Evolutionary conservation across 2,329 filamentous ascomycete genomes (phyloP).

Genomic region (Neonectria faginata): DNA sequence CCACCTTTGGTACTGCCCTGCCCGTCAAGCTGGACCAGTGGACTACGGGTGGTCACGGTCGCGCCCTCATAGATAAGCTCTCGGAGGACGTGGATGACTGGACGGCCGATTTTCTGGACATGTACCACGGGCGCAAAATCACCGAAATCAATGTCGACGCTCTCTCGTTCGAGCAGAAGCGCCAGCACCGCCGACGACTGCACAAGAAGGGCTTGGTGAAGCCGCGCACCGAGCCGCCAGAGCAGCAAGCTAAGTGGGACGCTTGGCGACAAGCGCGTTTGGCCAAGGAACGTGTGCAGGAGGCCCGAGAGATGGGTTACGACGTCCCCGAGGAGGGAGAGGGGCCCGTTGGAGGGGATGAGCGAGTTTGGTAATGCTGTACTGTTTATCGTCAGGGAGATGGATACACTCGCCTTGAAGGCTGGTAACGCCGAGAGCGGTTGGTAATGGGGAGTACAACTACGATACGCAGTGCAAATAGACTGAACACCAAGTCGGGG

Average conservation of each 20-base stretch:
- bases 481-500: too few relatives aligned
- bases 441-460: conserved; percentile 13
- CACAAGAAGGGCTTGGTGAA: conserved; percentile 58
- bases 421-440: not conserved
- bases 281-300: conserved; percentile 55
- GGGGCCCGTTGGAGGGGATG: conserved; percentile 45
- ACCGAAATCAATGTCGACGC: conserved; percentile 56
- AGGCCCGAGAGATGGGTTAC: conserved; percentile 56
- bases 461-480: conserved; percentile 4
- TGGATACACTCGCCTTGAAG: conserved; percentile 4
- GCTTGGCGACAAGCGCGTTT: conserved; percentile 58
- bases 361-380: conserved; percentile 42
- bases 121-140: conserved; percentile 58
- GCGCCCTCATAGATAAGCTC: conserved; percentile 51
- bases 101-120: conserved; percentile 61
- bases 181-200: conserved; percentile 63
- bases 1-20: conserved; percentile 69
- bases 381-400: not conserved
- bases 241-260: conserved; percentile 57
- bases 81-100: conserved; percentile 60
- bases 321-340: conserved; percentile 50
- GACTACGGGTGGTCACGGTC: conserved; percentile 64
- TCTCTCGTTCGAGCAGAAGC: conserved; percentile 60
- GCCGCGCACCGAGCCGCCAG: conserved; percentile 52
- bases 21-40: conserved; percentile 73